Percentiles rank a stretch among this genome's conserved stretches.
phyloP scores from a whole-genome alignment of 2,329 filamentous ascomycete species.

The Didymella exigua region DNA sequence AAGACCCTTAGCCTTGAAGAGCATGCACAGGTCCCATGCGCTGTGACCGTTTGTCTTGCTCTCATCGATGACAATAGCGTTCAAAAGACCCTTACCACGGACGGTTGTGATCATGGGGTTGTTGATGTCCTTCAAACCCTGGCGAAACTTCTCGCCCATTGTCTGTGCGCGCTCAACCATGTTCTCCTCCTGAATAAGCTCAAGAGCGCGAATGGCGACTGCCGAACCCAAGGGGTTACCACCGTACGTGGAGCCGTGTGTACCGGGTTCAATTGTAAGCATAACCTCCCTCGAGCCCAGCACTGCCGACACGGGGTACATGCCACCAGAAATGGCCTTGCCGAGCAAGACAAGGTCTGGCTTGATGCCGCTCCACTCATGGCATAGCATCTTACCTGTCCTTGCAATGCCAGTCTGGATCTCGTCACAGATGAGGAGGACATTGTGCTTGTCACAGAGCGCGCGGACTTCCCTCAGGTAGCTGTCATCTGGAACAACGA shows the following conservation, averaged over 20 bases:
- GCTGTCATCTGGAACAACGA: slow-evolving; percentile 89
- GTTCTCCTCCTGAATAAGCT: slow-evolving; percentile 90
- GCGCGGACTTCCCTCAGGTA: slow-evolving; percentile 81
- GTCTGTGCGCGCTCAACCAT: slow-evolving; percentile 82
- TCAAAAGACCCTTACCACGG: slow-evolving; percentile 90
- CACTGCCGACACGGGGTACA: slow-evolving; percentile 98
- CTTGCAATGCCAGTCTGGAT: slow-evolving; percentile 97
- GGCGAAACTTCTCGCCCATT: slow-evolving; percentile 81
- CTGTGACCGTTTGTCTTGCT: slow-evolving; percentile 80
- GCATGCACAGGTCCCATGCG: slow-evolving; percentile 94
- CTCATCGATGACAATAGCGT: slow-evolving; percentile 96
- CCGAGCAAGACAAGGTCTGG: slow-evolving; percentile 93
- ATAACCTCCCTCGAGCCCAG: slow-evolving; percentile 88
- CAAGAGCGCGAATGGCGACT: slow-evolving; percentile 91
- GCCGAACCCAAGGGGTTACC: slow-evolving; percentile 96
- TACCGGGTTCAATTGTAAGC: slow-evolving; percentile 94
- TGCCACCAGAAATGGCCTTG: slow-evolving; percentile 96
- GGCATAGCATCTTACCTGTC: slow-evolving; percentile 91
- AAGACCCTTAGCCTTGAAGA: slow-evolving; percentile 93
- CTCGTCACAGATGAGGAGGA: slow-evolving; percentile 95
- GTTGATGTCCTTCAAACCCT: slow-evolving; percentile 75
- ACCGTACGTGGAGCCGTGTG: slow-evolving; percentile 97
- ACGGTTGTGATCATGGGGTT: slow-evolving; percentile 81
- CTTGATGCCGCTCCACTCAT: slow-evolving; percentile 93
- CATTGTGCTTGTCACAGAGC: slow-evolving; percentile 93